phyloP scores from a whole-genome alignment of 2,329 filamentous ascomycete species.

The Xylaria sp. region DNA sequence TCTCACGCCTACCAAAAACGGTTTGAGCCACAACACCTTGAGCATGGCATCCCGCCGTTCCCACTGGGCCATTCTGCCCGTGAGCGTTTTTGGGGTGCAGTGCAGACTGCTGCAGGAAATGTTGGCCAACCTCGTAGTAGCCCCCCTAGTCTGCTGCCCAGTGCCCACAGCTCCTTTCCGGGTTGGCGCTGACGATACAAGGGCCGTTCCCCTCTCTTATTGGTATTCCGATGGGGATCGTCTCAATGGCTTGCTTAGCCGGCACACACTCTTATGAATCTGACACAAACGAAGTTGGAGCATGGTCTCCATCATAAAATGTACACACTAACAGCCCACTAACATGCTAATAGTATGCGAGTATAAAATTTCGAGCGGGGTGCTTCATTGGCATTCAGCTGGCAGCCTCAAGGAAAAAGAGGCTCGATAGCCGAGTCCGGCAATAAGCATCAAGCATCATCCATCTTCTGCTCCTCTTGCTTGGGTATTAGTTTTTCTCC shows the following conservation, averaged over 20 bases:
- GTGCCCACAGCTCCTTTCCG: conserved; percentile 11
- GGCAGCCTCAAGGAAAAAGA: conserved; percentile 24
- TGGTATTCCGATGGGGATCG: conserved; percentile 16
- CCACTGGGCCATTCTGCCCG: conserved; percentile 5
- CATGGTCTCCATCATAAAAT: conserved; percentile 16
- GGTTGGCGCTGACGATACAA: conserved; percentile 22
- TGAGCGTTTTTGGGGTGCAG: conserved; percentile 7
- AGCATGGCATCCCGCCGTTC: not conserved
- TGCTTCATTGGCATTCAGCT: conserved; percentile 21
- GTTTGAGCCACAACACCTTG: conserved; percentile 8
- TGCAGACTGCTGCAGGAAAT: conserved; percentile 8
- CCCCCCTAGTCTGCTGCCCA: conserved; percentile 5
- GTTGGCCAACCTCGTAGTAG: conserved; percentile 10
- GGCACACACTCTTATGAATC: conserved; percentile 16
- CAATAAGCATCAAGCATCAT: conserved; percentile 16
- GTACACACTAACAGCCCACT: not conserved
- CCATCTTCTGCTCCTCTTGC: conserved; percentile 1
- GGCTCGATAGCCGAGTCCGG: conserved; percentile 20
- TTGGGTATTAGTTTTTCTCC: not conserved
- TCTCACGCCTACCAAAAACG: conserved; percentile 12
- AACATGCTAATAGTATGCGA: not conserved
- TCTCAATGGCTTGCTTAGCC: conserved; percentile 22
- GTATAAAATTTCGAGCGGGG: conserved; percentile 17
- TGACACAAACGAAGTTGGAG: conserved; percentile 16
- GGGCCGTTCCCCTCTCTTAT: conserved; percentile 14